Conservation (phyloP, 2,329 filamentous ascomycete genomes). For the Fusarium nematophilum region DNA sequence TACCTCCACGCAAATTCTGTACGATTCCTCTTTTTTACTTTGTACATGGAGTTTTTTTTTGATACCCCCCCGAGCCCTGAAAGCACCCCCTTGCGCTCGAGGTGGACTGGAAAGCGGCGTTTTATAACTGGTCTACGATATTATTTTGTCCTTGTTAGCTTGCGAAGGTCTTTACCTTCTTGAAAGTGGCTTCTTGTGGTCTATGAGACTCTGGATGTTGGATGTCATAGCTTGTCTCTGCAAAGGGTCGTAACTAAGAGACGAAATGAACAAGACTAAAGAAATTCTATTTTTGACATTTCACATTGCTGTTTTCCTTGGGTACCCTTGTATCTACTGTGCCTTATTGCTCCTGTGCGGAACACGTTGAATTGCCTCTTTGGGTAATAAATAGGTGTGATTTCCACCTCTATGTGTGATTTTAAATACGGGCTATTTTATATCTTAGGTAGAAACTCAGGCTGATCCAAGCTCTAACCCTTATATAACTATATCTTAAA, state of each 20-base stretch:
- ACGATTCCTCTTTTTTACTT: constrained; percentile 26
- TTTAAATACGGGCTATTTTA: no score
- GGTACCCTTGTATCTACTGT: no score
- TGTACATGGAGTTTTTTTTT: constrained; percentile 40
- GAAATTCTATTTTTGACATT: constrained; percentile 10
- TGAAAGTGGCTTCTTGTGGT: constrained; percentile 16
- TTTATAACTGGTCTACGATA: constrained; percentile 15
- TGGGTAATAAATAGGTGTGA: no score
- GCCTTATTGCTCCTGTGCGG: no score
- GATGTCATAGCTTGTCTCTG: constrained; percentile 17
- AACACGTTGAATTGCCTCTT: no score
- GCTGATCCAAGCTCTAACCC: no score
- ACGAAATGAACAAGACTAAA: no score
- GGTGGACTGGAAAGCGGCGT: constrained; percentile 38
- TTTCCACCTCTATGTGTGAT: no score
- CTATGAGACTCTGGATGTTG: constrained; percentile 23
- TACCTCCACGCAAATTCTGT: constrained; percentile 16
- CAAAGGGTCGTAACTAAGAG: constrained; percentile 8
- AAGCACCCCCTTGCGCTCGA: constrained; percentile 31
- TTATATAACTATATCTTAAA: no score
- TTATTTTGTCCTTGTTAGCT: constrained; percentile 6
- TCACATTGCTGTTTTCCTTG: constrained; percentile 3
- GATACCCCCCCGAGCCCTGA: constrained; percentile 42
- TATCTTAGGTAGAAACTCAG: no score
- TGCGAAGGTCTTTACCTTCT: neutral